phyloP scores from a whole-genome alignment of 2,329 filamentous ascomycete species.

The Huntiella omanensis region DNA sequence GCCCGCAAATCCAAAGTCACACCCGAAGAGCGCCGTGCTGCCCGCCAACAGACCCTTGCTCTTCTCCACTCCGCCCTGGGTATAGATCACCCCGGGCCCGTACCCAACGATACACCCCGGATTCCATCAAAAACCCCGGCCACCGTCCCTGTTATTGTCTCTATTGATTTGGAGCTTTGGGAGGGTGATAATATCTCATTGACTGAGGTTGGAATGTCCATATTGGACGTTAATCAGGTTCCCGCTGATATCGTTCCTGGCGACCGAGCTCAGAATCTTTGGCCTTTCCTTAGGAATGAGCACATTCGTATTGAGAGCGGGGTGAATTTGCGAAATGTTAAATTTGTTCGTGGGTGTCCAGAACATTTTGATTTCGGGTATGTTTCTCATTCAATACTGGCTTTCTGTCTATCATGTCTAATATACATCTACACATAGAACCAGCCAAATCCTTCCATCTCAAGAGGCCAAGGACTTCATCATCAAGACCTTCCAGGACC shows the following conservation, averaged over 20 bases:
- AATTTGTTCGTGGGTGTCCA: conserved; percentile 55
- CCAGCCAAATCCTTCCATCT: neutral
- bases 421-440: neutral
- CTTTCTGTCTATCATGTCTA: neutral
- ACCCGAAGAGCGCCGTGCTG: neutral
- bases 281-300: conserved; percentile 41
- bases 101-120: neutral
- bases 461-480: neutral
- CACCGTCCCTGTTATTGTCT: conserved; percentile 41
- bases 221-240: conserved; percentile 46
- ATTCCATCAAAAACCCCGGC: neutral
- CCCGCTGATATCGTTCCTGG: conserved; percentile 40
- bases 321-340: conserved; percentile 41
- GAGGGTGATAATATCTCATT: conserved; percentile 48
- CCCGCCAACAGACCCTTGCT: conserved; percentile 28
- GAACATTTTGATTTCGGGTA: conserved; percentile 60
- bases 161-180: conserved; percentile 66
- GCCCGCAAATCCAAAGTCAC: neutral
- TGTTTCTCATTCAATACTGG: conserved; percentile 14
- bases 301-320: conserved; percentile 66
- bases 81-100: neutral
- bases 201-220: conserved; percentile 73
- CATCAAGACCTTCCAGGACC: neutral
- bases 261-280: conserved; percentile 45
- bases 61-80: conserved; percentile 1